A percentile compares a stretch with the other conserved stretches of the same genome.
phyloP scores from a whole-genome alignment of 1,284 basidiomycete species.

The Irpex sp. region DNA sequence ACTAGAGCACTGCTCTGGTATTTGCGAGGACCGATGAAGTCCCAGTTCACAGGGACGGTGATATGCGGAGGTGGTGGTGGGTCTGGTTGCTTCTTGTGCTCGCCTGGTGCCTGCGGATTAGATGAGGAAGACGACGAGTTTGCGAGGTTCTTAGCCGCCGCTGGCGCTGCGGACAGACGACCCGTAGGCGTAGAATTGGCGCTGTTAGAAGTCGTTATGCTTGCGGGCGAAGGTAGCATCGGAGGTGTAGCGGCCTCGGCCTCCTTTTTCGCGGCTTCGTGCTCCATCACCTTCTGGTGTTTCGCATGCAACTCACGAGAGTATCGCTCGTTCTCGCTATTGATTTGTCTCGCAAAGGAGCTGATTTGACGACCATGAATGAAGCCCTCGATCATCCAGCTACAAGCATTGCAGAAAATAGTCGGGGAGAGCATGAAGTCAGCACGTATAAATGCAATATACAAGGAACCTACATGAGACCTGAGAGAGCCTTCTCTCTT shows the following conservation, averaged over 20 bases:
- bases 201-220: constrained; percentile 58
- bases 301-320: constrained; percentile 5
- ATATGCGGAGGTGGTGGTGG: constrained; percentile 15
- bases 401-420: constrained; percentile 25
- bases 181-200: constrained; percentile 71
- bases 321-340: constrained; percentile 32
- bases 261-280: constrained; percentile 5
- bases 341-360: constrained; percentile 42
- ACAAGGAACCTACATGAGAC: constrained; percentile 64
- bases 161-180: constrained; percentile 19
- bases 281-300: constrained; percentile 1
- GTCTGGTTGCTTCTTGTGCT: constrained; percentile 2
- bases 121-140: constrained; percentile 7
- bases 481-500: constrained; percentile 68
- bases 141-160: constrained; percentile 4
- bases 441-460: constrained; percentile 23
- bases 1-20: constrained; percentile 43
- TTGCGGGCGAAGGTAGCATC: constrained; percentile 74
- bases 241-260: constrained; percentile 44
- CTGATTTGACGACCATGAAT: constrained; percentile 58
- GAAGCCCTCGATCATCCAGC: constrained; percentile 71
- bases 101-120: neutral
- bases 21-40: constrained; percentile 39
- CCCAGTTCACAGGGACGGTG: constrained; percentile 22
- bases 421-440: constrained; percentile 20